A percentile compares a stretch with the other conserved stretches of the same genome.
These are phyloP conservation scores for Cutaneotrichosporon dermatis DNA, from an alignment of 1,284 basidiomycete species.

Conservation along the genomic window DNA sequence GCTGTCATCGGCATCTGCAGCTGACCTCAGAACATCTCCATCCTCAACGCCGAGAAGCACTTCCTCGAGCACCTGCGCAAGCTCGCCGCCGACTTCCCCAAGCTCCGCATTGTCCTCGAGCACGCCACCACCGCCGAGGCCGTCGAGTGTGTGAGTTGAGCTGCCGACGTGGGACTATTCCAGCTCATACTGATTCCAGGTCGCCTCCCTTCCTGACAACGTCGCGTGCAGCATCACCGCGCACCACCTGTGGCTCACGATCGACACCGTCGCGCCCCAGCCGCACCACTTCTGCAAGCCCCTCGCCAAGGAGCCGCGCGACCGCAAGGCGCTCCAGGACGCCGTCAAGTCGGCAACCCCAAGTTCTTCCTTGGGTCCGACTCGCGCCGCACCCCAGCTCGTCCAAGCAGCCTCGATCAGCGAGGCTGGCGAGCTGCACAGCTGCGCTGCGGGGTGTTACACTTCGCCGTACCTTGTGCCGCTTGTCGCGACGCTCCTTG, in stretches of 20 bases:
- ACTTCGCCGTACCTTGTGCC: constrained; percentile 84
- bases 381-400: constrained; percentile 86
- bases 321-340: constrained; percentile 76
- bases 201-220: constrained; percentile 75
- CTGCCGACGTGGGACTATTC: too few species aligned
- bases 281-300: constrained; percentile 98
- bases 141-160: constrained; percentile 63
- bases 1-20: too few species aligned
- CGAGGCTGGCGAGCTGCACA: constrained; percentile 47
- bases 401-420: constrained; percentile 61
- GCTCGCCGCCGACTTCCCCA: constrained; percentile 82
- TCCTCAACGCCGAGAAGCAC: constrained; percentile 86
- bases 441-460: constrained; percentile 90
- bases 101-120: constrained; percentile 91
- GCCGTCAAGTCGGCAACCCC: constrained; percentile 79
- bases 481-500: constrained; percentile 69
- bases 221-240: constrained; percentile 97
- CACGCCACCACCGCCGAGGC: constrained; percentile 97
- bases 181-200: constrained; percentile 19
- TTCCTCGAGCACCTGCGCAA: constrained; percentile 86
- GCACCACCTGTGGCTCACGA: constrained; percentile 89
- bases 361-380: constrained; percentile 98
- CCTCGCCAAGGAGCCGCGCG: constrained; percentile 92
- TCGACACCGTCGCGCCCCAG: constrained; percentile 97
- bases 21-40: constrained; percentile 69